Conservation (phyloP, 768 basidiomycete genomes). For the Strobilomyces dryophilus region DNA sequence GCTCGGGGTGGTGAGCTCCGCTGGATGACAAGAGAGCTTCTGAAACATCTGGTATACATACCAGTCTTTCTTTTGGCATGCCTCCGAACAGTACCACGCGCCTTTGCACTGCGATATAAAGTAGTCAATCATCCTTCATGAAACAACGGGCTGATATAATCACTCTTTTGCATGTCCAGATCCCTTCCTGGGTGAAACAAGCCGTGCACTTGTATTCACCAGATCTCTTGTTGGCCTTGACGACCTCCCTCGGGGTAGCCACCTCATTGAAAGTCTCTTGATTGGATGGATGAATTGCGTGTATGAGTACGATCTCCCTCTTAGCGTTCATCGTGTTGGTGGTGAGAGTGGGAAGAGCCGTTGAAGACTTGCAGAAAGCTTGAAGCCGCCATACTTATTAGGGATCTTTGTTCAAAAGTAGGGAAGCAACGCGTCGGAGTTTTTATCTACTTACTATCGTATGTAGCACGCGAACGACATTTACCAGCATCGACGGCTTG, state of each 20-base stretch:
- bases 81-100: conserved; percentile 21
- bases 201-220: conserved; percentile 12
- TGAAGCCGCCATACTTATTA: too few species aligned
- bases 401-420: too few species aligned
- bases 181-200: conserved; percentile 6
- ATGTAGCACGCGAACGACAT: too few species aligned
- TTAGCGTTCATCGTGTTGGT: not conserved
- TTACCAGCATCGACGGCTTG: too few species aligned
- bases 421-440: too few species aligned
- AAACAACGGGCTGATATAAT: not conserved
- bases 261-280: conserved; percentile 2
- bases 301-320: conserved; percentile 2
- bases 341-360: too few species aligned
- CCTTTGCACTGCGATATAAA: conserved; percentile 13
- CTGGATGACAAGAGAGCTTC: too few species aligned
- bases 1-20: not conserved
- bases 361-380: too few species aligned
- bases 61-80: conserved; percentile 20
- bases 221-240: conserved; percentile 5
- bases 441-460: too few species aligned
- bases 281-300: conserved; percentile 11
- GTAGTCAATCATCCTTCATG: not conserved
- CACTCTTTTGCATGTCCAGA: conserved; percentile 13
- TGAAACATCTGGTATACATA: conserved; percentile 1
- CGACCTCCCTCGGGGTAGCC: conserved; percentile 7